Conservation (phyloP, 2,329 filamentous ascomycete genomes). For the Furcasterigmium furcatum region DNA sequence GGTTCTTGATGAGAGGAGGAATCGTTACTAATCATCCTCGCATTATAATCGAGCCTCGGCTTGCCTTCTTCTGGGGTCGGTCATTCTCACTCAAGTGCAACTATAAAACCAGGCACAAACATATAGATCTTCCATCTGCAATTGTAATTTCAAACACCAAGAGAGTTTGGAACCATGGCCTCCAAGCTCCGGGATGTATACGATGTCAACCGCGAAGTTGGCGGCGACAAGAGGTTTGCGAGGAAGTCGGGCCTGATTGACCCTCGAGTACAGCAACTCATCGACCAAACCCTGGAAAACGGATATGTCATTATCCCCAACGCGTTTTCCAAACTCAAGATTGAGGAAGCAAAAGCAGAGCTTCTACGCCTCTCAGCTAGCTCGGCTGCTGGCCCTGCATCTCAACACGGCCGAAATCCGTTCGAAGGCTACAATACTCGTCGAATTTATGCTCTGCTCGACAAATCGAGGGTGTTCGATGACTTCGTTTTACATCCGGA, state of each 20-base stretch:
- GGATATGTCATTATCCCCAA: conserved; percentile 31
- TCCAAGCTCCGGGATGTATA: neutral
- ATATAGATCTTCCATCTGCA: neutral
- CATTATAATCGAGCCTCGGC: neutral
- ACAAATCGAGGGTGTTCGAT: conserved; percentile 33
- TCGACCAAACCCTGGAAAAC: conserved; percentile 16
- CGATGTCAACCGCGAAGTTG: neutral
- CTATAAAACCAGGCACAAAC: neutral
- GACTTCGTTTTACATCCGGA: conserved; percentile 27
- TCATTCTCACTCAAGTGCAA: neutral
- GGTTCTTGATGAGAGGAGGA: too few relatives aligned
- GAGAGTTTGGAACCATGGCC: neutral
- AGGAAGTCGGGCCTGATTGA: neutral
- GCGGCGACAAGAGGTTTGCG: neutral
- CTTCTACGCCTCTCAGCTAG: conserved; percentile 16
- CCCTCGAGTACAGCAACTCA: conserved; percentile 3
- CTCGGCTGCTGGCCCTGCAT: conserved; percentile 18
- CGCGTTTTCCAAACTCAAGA: conserved; percentile 24
- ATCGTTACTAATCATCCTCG: neutral
- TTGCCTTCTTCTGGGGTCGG: neutral
- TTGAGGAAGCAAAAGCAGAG: conserved; percentile 17
- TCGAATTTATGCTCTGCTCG: conserved; percentile 32
- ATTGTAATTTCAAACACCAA: neutral
- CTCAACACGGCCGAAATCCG: conserved; percentile 24
- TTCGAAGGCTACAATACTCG: conserved; percentile 33